Conservation (phyloP, 345 rosid genomes). For the Murraya koenigii region DNA sequence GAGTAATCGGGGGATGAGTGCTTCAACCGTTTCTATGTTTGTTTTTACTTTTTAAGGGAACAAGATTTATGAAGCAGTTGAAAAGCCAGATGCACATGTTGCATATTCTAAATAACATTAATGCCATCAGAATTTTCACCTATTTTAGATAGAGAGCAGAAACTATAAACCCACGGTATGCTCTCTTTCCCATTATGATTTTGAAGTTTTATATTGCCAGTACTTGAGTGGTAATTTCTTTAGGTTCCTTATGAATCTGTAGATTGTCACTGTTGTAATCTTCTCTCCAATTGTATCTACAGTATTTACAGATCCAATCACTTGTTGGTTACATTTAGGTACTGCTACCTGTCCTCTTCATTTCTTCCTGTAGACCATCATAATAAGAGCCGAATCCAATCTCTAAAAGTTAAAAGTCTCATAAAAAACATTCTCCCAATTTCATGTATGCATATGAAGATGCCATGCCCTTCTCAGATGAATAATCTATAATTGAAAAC, state of each 20-base stretch:
- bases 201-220: background rate
- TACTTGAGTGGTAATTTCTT: background rate
- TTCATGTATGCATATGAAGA: background rate
- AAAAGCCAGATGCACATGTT: conserved; percentile 8
- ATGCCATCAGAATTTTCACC: background rate
- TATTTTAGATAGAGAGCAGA: conserved; percentile 6
- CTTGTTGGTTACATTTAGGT: background rate
- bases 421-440: too few species aligned
- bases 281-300: background rate
- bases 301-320: background rate
- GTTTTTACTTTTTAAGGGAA: conserved; percentile 1
- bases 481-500: background rate
- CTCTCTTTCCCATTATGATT: background rate
- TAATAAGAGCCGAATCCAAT: background rate
- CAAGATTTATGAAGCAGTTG: conserved; percentile 13
- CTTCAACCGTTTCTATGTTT: background rate
- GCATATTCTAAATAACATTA: conserved; percentile 1
- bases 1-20: background rate
- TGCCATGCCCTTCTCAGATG: background rate
- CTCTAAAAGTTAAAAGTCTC: too few species aligned
- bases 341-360: background rate
- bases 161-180: background rate
- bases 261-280: background rate
- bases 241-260: background rate
- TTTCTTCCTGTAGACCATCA: background rate